Conservation (phyloP, 345 rosid genomes). For the Salix dunnii region DNA sequence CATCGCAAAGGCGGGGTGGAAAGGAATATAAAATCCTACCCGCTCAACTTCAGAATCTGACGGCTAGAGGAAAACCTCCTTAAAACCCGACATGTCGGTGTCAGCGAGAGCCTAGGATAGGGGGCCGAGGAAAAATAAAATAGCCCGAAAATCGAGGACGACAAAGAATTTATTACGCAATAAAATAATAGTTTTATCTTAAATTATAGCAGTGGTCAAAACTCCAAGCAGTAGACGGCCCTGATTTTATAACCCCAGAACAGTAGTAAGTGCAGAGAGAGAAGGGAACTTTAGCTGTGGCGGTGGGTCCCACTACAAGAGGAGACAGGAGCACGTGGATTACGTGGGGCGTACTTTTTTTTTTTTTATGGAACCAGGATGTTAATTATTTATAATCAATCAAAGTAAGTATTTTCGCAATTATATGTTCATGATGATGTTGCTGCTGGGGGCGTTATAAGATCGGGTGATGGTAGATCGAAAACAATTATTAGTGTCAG, state of each 20-base stretch:
- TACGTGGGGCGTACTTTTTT: not conserved
- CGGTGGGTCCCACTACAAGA: not conserved
- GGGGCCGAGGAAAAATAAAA: not conserved
- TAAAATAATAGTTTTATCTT: not conserved
- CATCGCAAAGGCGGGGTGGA: not conserved
- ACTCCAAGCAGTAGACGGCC: not conserved
- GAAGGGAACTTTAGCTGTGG: not conserved
- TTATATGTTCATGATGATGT: not conserved
- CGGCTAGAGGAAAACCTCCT: not conserved
- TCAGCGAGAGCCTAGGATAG: not conserved
- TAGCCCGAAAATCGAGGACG: not conserved
- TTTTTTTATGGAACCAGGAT: not conserved
- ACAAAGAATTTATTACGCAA: not conserved
- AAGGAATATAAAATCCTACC: not conserved
- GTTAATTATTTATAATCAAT: not conserved
- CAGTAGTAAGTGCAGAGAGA: not conserved
- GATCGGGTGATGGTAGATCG: too few species aligned
- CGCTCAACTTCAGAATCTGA: not conserved
- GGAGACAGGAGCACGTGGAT: not conserved
- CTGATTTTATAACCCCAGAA: not conserved
- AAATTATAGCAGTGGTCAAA: not conserved
- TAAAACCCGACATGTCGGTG: not conserved
- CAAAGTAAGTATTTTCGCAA: not conserved
- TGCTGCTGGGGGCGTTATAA: too few species aligned
- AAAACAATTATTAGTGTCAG: too few species aligned